phyloP scores from a whole-genome alignment of 140 eudicot genomes.

The Senecio squalidus region DNA sequence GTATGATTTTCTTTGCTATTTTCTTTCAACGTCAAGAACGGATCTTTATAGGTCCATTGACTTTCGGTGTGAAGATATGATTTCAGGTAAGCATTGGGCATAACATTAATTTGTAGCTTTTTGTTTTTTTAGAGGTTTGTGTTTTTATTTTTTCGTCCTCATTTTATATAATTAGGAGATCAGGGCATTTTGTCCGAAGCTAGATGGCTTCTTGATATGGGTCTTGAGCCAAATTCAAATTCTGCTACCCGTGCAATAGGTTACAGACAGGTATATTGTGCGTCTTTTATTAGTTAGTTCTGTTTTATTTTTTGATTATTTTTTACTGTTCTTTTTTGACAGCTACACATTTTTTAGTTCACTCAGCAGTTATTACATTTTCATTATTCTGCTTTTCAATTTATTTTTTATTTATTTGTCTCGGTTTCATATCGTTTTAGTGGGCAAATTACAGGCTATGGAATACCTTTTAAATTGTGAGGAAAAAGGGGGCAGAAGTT shows the following conservation, averaged over 20 bases:
- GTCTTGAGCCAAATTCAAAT: conserved; percentile 83
- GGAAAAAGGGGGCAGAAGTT: conserved; percentile 74
- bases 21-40: conserved; percentile 76
- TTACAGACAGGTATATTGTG: conserved; percentile 67
- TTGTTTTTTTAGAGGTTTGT: conserved; percentile 3
- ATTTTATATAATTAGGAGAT: conserved; percentile 51
- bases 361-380: too few species aligned
- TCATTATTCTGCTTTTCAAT: too few species aligned
- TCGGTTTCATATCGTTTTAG: conserved; percentile 4
- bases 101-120: conserved; percentile 9
- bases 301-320: background rate
- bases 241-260: conserved; percentile 99
- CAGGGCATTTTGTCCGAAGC: conserved; percentile 91
- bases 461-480: conserved; percentile 61
- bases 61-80: conserved; percentile 95
- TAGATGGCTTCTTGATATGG: conserved; percentile 87
- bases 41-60: conserved; percentile 89
- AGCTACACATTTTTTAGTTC: too few species aligned
- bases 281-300: background rate
- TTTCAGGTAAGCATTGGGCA: conserved; percentile 53
- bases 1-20: conserved; percentile 72
- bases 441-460: conserved; percentile 59
- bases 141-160: conserved; percentile 6
- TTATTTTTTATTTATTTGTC: too few species aligned
- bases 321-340: background rate